Evolutionary conservation across 2,329 filamentous ascomycete genomes (phyloP).

Genomic region (Ophiostoma piceae): DNA sequence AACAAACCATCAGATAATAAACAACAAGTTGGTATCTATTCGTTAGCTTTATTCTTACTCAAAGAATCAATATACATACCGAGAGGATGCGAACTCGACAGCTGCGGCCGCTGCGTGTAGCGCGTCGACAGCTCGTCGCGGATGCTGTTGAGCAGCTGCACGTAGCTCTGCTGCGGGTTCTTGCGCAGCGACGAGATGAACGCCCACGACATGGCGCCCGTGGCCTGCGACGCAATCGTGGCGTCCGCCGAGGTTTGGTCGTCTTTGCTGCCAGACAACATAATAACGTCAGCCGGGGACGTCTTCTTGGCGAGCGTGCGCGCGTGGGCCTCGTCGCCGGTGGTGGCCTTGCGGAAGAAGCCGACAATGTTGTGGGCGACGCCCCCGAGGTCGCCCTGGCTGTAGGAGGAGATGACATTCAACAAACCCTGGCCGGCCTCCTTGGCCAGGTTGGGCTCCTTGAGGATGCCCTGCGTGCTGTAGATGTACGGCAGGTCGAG

Average conservation of each 20-base stretch:
- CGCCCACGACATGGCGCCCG: slow-evolving; percentile 96
- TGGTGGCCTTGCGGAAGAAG: slow-evolving; percentile 81
- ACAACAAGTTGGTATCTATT: slow-evolving; percentile 63
- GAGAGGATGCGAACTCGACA: slow-evolving; percentile 92
- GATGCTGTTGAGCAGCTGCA: slow-evolving; percentile 91
- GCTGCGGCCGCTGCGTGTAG: slow-evolving; percentile 90
- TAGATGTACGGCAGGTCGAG: slow-evolving; percentile 76
- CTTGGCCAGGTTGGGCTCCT: slow-evolving; percentile 75
- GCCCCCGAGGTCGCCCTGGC: slow-evolving; percentile 74
- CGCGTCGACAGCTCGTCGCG: slow-evolving; percentile 80
- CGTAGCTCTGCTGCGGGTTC: slow-evolving; percentile 93
- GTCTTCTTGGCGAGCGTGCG: slow-evolving; percentile 84
- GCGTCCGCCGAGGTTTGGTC: slow-evolving; percentile 93
- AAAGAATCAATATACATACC: no score
- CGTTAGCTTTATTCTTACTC: no score
- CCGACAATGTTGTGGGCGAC: slow-evolving; percentile 76
- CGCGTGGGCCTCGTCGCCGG: slow-evolving; percentile 67
- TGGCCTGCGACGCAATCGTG: slow-evolving; percentile 79
- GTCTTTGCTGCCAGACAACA: slow-evolving; percentile 97
- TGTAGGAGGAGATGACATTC: slow-evolving; percentile 70
- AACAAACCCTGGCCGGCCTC: slow-evolving; percentile 70
- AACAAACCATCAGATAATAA: slow-evolving; percentile 52
- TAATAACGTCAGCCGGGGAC: slow-evolving; percentile 88
- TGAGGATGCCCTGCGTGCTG: slow-evolving; percentile 72
- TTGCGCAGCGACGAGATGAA: slow-evolving; percentile 89